Evolutionary conservation across 345 rosid genomes (phyloP), one percentile per base, ranked within the genome.

Genomic region (Hypericum perforatum): DNA sequence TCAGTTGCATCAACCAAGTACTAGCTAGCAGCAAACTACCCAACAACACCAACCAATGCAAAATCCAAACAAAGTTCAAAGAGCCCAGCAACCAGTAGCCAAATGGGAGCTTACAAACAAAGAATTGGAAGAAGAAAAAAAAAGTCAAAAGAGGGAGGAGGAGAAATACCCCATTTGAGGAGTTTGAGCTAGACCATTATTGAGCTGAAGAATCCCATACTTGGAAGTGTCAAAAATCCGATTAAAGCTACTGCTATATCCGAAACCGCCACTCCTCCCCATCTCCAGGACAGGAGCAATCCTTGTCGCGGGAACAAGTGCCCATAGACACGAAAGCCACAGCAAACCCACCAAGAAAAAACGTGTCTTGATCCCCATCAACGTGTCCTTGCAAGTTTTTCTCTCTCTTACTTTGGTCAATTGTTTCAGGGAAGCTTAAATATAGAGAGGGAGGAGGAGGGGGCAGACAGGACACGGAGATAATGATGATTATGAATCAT

Each of bases 141-240:
- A 22, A 22, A 22, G 32, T 1, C 2, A 4, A 22, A 22, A 48
- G 13, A 12, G 41, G 38, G 47, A 48, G n/a, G n/a, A 7, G 65
- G 50, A 54, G 59, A 42, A 5, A 69, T 51, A 87, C 98, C 98
- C 98, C 96, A 91, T 87, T 71, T 81, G 96, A 72, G 98, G 98
- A 76, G 96, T 82, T 53, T 10, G 67, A 66, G 79, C 96, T 61
- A 91, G 69, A 32, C 98, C 96, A 44, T 91, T 91, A 62, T 81
- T 67, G 74, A 91, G 91, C 59, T 91, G 92, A 43, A 84, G 59
- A 61, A 70, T 71, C 5, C 95, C 95, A 59, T 87, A 87, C 52
- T 70, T 69, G 45, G 98, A 87, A 60, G 89, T 79, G 53, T 82
- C 89, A 67, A 67, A 91, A 59, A 79, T 79, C 43, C 53, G 53